Base-by-base conservation (phyloP, 2,329 filamentous ascomycete genomes). In the Epicoccum nigrum region DNA sequence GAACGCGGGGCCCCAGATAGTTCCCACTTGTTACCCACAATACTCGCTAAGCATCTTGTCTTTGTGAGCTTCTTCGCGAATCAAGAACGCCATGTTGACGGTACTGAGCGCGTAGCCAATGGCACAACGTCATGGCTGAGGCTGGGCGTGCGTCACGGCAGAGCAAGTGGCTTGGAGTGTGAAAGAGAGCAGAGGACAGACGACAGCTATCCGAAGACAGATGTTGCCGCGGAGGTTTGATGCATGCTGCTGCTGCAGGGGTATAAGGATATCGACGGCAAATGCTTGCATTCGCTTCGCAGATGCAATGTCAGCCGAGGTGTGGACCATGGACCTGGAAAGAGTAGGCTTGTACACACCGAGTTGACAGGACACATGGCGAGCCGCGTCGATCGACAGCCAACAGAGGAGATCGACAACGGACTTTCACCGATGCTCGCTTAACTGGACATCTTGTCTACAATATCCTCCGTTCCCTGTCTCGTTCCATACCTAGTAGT, bases 121-220 rank as follows among this genome's bases (percentile, higher is more conserved):
- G 16, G 27, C 32, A 39, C 30, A 32, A 21, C 38, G 41, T 15
- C 37, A 21, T 46, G 41, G 45, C 31, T 33, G 7, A n/a, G 42
- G 33, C 41, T 51, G 42, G 46, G 46, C 45, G 37, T 51, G 42
- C 51, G 46, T 51, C 45, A 46, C 19, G 51, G 46, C 25, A 34
- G 7, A 28, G 32, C 37, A 28, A 43, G 51, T 48, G 40, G 45
- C 45, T 54, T 35, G 40, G 27, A 20, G n/a, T 13, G 12, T 15
- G 32, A 16, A 23, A 19, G 37, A 4, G 35, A 37, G 30, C 23
- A 33, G 15, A 35, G 23, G 44, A 13, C 39, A 35, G 34, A 50
- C 21, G 17, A 25, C 23, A 9, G 9, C 6, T 20, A 9, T 31
- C 37, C 37, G 37, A 33, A 5, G 30, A 15, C 13, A 15, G 1